These are phyloP conservation scores for Komagataella mondaviorum DNA, from an alignment of 805 yeast genomes.

Conservation along the genomic window DNA sequence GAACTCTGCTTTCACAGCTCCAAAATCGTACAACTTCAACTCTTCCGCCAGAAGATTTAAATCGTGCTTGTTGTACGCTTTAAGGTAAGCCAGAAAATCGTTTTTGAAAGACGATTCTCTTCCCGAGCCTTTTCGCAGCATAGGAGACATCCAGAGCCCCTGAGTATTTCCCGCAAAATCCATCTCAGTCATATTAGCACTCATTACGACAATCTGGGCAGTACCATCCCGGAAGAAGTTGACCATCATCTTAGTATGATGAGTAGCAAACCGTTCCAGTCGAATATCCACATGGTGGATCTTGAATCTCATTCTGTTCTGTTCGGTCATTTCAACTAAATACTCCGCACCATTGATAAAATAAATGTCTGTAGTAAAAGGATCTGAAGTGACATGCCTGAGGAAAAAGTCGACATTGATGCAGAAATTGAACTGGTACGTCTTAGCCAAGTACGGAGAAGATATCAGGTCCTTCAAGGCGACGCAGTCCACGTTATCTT, in stretches of 20 bases:
- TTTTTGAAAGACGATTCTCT: conserved; percentile 24
- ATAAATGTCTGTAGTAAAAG: conserved; percentile 8
- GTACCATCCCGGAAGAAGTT: conserved; percentile 34
- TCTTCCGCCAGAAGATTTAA: conserved; percentile 15
- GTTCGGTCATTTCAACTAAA: conserved; percentile 19
- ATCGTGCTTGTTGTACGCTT: conserved; percentile 21
- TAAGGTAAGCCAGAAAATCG: conserved; percentile 30
- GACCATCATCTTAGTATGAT: conserved; percentile 59
- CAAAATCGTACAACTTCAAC: conserved; percentile 28
- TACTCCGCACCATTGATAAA: conserved; percentile 19
- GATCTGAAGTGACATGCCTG: conserved; percentile 8
- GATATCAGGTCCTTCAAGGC: conserved; percentile 14
- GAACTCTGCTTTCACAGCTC: conserved; percentile 33
- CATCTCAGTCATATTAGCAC: conserved; percentile 40
- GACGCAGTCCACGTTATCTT: conserved; percentile 14
- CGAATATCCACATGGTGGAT: conserved; percentile 15
- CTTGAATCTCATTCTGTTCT: conserved; percentile 7
- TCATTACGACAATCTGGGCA: conserved; percentile 39
- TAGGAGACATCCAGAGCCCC: conserved; percentile 52
- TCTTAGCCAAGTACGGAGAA: conserved; percentile 8
- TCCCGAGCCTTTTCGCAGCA: conserved; percentile 8
- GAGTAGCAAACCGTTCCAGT: conserved; percentile 30
- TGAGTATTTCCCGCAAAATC: conserved; percentile 52
- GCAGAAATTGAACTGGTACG: conserved; percentile 20
- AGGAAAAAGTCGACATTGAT: conserved; percentile 15